Evolutionary conservation across 1,284 basidiomycete species (phyloP), one percentile per base, ranked within the genome.

Genomic region (Malassezia brasiliensis): DNA sequence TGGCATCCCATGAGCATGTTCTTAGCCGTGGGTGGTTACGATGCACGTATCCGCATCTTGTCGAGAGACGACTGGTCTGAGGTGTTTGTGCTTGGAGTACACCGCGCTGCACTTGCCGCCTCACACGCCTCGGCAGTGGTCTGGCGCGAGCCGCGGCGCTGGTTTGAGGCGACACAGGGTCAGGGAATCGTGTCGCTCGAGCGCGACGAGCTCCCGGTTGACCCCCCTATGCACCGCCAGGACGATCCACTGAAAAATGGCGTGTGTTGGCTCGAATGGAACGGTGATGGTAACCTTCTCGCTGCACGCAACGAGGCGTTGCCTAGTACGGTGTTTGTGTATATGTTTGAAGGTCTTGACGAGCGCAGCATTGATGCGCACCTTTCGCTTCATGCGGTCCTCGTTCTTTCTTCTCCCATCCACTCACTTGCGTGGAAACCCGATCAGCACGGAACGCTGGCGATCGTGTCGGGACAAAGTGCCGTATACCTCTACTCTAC

Each of bases 381-480:
- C 15, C 32, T 45, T 4, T 12, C 15, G 14, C 72, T 88, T 49
- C 79, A 83, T 40, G 81, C 81, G 32, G 81, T 88, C 2, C 75
- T 89, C 52, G 61, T 84, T 39, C 85, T 88, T 64, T 76, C 78
- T 5, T 77, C 79, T 39, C 77, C 82, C 1, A 80, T 88, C 17
- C 66, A 81, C 19, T 80, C 80, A 45, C 83, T 82, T 15, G 78
- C 79, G 45, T 89, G 87, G 87, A 87, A 87, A 69, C 86, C 87
- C 22, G 81, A 82, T 10, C 81, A 84, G 22, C 39, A 49, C 0
- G 85, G 84, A 5, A 83, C 78, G 51, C 75, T 89, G 20, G 82
- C 79, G 0, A 64, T 86, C n/a, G 85, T 84, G 59, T 85, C 83
- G 64, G 84, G 83, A 15, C 79, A 75, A 40, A 80, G 81, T 44